Evolutionary conservation across 805 yeast genomes (phyloP).

Genomic region (Myxozyma sirexii): DNA sequence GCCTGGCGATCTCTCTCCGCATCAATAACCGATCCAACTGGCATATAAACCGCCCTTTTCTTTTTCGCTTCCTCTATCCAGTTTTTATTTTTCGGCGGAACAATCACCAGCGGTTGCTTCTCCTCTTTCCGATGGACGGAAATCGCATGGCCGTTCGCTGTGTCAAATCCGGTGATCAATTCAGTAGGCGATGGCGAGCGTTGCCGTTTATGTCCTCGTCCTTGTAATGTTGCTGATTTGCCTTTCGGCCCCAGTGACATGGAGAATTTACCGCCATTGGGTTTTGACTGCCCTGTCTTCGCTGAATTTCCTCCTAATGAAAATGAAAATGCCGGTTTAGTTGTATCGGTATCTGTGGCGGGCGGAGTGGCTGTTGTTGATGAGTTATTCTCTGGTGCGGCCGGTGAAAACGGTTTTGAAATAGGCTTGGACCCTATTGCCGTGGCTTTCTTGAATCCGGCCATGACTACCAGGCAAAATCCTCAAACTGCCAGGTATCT

Average conservation of each 20-base stretch:
- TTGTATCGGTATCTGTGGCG: background rate
- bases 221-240: conserved; percentile 4
- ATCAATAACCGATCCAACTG: conserved; percentile 27
- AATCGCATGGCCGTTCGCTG: conserved; percentile 12
- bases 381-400: background rate
- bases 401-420: background rate
- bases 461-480: background rate
- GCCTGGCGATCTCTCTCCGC: conserved; percentile 23
- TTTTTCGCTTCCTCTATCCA: conserved; percentile 28
- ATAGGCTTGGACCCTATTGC: background rate
- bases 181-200: conserved; percentile 22
- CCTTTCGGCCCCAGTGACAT: conserved; percentile 6
- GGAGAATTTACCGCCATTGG: conserved; percentile 10
- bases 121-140: background rate
- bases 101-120: conserved; percentile 20
- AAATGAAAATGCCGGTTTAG: conserved; percentile 22
- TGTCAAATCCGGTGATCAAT: conserved; percentile 27
- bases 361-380: background rate
- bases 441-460: conserved; percentile 3
- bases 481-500: background rate
- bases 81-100: conserved; percentile 26
- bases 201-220: conserved; percentile 23
- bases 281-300: background rate
- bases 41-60: conserved; percentile 18
- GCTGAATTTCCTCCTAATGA: conserved; percentile 18